A percentile compares a stretch with the other conserved stretches of the same genome.
Evolutionary conservation across 768 basidiomycete genomes (phyloP).

Genomic region (Vishniacozyma victoriae): DNA sequence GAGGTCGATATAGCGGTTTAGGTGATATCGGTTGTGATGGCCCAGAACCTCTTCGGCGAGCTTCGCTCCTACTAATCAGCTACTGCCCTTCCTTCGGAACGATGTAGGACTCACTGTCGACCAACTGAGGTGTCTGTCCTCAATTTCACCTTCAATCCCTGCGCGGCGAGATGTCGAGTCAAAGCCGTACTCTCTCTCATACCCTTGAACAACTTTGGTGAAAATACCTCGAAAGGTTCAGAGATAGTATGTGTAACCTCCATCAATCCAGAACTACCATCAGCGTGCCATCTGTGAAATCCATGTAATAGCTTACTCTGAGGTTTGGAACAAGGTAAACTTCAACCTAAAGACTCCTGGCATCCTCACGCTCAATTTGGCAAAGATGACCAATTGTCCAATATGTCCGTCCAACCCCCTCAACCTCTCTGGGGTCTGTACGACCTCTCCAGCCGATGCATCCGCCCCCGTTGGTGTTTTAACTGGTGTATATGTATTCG

Average conservation of each 20-base stretch:
- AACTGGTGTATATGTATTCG: slow-evolving; percentile 5
- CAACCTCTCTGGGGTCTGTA: slow-evolving; percentile 44
- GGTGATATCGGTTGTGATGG: no score
- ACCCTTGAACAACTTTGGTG: slow-evolving; percentile 47
- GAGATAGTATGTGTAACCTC: slow-evolving; percentile 35
- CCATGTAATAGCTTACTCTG: slow-evolving; percentile 32
- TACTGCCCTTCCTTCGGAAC: no score
- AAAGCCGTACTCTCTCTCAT: slow-evolving; percentile 45
- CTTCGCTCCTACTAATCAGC: no score
- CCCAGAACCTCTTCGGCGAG: no score
- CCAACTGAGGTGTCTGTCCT: slow-evolving; percentile 38
- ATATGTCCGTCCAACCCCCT: slow-evolving; percentile 32
- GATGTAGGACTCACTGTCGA: slow-evolving; percentile 38
- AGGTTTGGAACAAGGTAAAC: slow-evolving; percentile 43
- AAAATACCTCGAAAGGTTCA: slow-evolving; percentile 47
- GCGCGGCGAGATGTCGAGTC: slow-evolving; percentile 46
- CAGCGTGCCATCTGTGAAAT: no score
- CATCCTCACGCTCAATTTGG: slow-evolving; percentile 42
- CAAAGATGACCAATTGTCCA: slow-evolving; percentile 45
- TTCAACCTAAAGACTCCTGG: slow-evolving; percentile 45
- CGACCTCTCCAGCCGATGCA: slow-evolving; percentile 45
- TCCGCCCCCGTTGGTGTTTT: slow-evolving; percentile 42
- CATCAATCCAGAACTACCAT: slow-evolving; percentile 18
- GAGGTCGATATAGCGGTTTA: no score
- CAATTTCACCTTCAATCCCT: slow-evolving; percentile 47